Evolutionary conservation across 2,329 filamentous ascomycete genomes (phyloP).

Genomic region (Xylaria sp.): DNA sequence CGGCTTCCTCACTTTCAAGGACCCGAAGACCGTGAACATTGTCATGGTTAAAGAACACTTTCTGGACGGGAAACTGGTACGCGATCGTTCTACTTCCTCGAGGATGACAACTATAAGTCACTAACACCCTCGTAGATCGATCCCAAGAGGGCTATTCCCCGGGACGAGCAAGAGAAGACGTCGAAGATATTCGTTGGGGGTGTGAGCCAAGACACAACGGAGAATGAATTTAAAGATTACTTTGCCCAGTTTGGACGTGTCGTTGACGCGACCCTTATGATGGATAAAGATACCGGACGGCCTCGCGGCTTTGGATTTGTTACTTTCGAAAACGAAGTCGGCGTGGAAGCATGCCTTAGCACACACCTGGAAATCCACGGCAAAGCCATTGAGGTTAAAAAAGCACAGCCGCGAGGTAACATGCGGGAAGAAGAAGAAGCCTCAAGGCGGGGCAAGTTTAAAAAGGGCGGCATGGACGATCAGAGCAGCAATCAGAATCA

Average conservation of each 20-base stretch:
- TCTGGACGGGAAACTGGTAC: constrained; percentile 96
- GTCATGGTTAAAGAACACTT: constrained; percentile 99
- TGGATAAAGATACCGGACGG: constrained; percentile 99
- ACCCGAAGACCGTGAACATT: constrained; percentile 96
- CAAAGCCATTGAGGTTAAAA: constrained; percentile 98
- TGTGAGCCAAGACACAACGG: constrained; percentile 95
- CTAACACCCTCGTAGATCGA: constrained; percentile 76
- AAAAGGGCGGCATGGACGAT: constrained; percentile 63
- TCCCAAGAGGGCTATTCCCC: constrained; percentile 94
- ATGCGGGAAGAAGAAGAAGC: constrained; percentile 89
- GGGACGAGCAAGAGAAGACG: constrained; percentile 97
- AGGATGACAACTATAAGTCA: background rate
- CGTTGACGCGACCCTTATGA: constrained; percentile 98
- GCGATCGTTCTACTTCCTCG: constrained; percentile 50
- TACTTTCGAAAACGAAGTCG: constrained; percentile 95
- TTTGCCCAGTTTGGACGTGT: constrained; percentile 97
- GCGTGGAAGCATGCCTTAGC: constrained; percentile 90
- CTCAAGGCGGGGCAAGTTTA: constrained; percentile 70
- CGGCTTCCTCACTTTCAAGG: constrained; percentile 96
- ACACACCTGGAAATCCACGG: constrained; percentile 90
- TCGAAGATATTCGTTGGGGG: constrained; percentile 99
- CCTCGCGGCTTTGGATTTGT: constrained; percentile 98
- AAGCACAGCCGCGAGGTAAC: constrained; percentile 94
- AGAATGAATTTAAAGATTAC: constrained; percentile 95
- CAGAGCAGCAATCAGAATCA: constrained; percentile 45